Evolutionary conservation across 768 basidiomycete species (phyloP).

Genomic region (Boletus edulis): DNA sequence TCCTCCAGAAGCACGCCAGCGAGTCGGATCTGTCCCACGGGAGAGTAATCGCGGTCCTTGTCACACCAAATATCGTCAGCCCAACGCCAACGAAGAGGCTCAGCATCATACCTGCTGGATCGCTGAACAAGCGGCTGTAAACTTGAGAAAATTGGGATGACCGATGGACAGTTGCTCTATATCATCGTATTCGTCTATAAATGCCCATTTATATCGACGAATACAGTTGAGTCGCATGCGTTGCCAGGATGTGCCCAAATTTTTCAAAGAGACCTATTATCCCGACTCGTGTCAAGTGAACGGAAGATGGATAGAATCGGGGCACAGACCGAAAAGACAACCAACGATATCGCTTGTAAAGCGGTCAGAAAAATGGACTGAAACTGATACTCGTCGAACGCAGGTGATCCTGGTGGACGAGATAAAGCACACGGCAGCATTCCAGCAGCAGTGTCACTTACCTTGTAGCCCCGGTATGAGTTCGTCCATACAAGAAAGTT

Average conservation of each 20-base stretch:
- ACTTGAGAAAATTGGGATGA: conserved; percentile 54
- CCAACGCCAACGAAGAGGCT: not conserved
- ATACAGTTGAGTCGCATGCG: conserved; percentile 56
- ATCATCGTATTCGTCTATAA: conserved; percentile 55
- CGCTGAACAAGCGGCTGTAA: conserved; percentile 40
- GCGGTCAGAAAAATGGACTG: conserved; percentile 54
- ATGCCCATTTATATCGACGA: conserved; percentile 80
- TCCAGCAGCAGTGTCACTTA: conserved; percentile 27
- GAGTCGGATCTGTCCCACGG: conserved; percentile 39
- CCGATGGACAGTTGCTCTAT: conserved; percentile 44
- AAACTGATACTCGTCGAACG: conserved; percentile 46
- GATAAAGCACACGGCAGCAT: not conserved
- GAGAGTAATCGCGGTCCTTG: conserved; percentile 41
- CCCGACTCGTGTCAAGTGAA: not conserved
- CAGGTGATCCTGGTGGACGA: conserved; percentile 15
- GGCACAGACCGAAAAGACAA: conserved; percentile 51
- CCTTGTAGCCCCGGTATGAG: conserved; percentile 39
- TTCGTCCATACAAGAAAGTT: conserved; percentile 53
- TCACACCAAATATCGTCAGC: not conserved
- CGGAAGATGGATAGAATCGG: not conserved
- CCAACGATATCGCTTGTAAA: conserved; percentile 52
- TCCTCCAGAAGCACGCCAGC: conserved; percentile 41
- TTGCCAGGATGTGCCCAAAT: conserved; percentile 46
- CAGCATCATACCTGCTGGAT: conserved; percentile 35
- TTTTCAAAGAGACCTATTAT: conserved; percentile 47